Conservation (phyloP, 2,329 filamentous ascomycete species). For the Purpureocillium takamizusanense region DNA sequence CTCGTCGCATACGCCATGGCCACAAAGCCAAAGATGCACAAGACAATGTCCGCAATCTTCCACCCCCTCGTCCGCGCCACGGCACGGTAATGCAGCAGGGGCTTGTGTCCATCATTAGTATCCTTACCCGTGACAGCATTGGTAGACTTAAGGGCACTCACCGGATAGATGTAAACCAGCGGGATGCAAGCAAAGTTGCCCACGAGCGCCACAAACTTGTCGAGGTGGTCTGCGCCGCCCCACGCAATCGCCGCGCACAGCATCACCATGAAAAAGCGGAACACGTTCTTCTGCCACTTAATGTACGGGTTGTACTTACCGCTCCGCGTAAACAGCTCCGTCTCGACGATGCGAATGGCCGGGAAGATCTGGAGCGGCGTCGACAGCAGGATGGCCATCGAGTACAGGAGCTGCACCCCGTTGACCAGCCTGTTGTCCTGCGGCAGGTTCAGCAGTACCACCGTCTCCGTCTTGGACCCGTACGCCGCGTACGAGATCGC, state of each 20-base stretch:
- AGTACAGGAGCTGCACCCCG: slow-evolving; percentile 91
- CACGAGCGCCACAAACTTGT: slow-evolving; percentile 95
- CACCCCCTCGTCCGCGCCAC: slow-evolving; percentile 63
- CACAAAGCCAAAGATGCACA: slow-evolving; percentile 74
- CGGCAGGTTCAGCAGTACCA: slow-evolving; percentile 90
- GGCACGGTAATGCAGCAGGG: slow-evolving; percentile 78
- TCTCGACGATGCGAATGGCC: slow-evolving; percentile 92
- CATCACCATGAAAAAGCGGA: slow-evolving; percentile 86
- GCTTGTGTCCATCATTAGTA: slow-evolving; percentile 45
- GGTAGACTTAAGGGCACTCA: slow-evolving; percentile 44
- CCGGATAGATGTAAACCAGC: slow-evolving; percentile 93
- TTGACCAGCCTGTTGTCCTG: slow-evolving; percentile 96
- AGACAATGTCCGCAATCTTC: slow-evolving; percentile 60
- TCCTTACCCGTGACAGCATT: not conserved
- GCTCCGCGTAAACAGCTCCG: slow-evolving; percentile 84
- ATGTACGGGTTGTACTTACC: slow-evolving; percentile 98
- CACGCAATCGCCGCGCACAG: slow-evolving; percentile 82
- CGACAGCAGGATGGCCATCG: slow-evolving; percentile 90
- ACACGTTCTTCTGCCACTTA: slow-evolving; percentile 99
- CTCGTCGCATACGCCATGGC: slow-evolving; percentile 90
- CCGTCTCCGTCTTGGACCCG: slow-evolving; percentile 89
- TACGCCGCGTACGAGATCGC: slow-evolving; percentile 94
- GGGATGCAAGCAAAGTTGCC: slow-evolving; percentile 98
- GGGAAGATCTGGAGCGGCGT: slow-evolving; percentile 97
- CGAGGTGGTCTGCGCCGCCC: slow-evolving; percentile 84